phyloP scores from a whole-genome alignment of 108 stramenopile species.

The Pseudonitzschia pungens region DNA sequence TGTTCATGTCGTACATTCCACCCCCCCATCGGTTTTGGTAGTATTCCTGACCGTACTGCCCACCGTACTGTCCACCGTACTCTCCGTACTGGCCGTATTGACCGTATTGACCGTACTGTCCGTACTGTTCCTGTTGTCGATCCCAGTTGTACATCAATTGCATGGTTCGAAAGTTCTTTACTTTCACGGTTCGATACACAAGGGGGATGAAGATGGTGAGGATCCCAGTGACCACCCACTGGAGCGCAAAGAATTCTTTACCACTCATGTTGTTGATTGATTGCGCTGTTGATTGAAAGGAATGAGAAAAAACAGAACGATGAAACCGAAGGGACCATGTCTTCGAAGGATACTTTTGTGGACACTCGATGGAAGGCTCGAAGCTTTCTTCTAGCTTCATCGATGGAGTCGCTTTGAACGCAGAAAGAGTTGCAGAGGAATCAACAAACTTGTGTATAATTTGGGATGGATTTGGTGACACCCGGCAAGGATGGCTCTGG shows the following conservation, averaged over 20 bases:
- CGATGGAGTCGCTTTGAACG: no score
- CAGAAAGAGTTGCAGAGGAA: no score
- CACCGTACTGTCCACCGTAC: no score
- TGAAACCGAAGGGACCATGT: no score
- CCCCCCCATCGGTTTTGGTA: neutral
- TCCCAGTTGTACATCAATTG: slow-evolving; percentile 31
- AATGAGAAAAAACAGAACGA: no score
- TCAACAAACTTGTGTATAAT: no score
- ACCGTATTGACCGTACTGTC: slow-evolving; percentile 38
- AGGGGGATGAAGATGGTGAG: slow-evolving; percentile 43
- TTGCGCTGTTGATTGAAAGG: neutral
- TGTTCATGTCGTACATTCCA: slow-evolving; percentile 6
- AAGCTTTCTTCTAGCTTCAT: neutral
- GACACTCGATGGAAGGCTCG: no score
- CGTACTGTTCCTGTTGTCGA: slow-evolving; percentile 37
- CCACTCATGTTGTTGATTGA: neutral
- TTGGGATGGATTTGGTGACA: no score
- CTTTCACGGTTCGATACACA: slow-evolving; percentile 30
- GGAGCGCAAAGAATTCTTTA: neutral
- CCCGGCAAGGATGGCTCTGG: no score
- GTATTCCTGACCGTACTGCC: no score
- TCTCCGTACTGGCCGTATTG: slow-evolving; percentile 28
- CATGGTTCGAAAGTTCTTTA: slow-evolving; percentile 24
- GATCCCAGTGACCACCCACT: slow-evolving; percentile 17
- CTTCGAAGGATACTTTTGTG: no score